Conservation (phyloP, 139 green algal species). For the Eudorina sp. region DNA sequence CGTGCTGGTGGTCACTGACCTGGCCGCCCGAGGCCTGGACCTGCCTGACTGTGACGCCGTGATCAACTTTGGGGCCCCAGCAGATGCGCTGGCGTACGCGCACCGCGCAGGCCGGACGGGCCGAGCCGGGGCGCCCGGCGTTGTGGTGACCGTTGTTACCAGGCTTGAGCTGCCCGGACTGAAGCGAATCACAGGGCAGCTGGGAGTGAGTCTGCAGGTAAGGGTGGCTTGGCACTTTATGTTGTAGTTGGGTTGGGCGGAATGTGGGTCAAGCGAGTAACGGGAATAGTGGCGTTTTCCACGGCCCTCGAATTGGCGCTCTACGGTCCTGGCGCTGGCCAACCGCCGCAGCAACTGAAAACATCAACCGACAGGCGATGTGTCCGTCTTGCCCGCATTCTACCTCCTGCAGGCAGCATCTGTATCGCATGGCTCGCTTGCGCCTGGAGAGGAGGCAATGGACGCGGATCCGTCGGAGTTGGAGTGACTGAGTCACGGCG, state of each 20-base stretch:
- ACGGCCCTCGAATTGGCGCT: no score
- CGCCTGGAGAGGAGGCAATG: neutral
- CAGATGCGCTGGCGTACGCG: slow-evolving; percentile 5
- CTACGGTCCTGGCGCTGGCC: no score
- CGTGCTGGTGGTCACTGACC: slow-evolving; percentile 88
- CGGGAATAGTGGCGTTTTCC: no score
- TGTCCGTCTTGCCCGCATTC: neutral
- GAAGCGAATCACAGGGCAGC: slow-evolving; percentile 65
- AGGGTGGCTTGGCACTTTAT: no score
- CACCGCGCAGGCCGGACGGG: slow-evolving; percentile 86
- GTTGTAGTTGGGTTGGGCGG: neutral
- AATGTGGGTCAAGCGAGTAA: no score
- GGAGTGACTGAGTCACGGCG: neutral
- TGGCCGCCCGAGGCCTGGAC: slow-evolving; percentile 93
- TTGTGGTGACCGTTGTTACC: slow-evolving; percentile 79
- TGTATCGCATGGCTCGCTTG: slow-evolving; percentile 6
- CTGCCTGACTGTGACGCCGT: slow-evolving; percentile 89
- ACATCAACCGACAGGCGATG: no score
- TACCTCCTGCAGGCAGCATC: neutral
- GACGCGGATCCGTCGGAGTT: no score
- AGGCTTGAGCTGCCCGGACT: slow-evolving; percentile 79
- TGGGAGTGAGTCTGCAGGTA: slow-evolving; percentile 75
- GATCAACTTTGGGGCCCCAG: slow-evolving; percentile 57
- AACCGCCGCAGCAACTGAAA: neutral
- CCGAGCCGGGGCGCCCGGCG: slow-evolving; percentile 77